These are phyloP conservation scores for Penicillium decumbens DNA, from an alignment of 2,329 filamentous ascomycete species.

Conservation along the genomic window DNA sequence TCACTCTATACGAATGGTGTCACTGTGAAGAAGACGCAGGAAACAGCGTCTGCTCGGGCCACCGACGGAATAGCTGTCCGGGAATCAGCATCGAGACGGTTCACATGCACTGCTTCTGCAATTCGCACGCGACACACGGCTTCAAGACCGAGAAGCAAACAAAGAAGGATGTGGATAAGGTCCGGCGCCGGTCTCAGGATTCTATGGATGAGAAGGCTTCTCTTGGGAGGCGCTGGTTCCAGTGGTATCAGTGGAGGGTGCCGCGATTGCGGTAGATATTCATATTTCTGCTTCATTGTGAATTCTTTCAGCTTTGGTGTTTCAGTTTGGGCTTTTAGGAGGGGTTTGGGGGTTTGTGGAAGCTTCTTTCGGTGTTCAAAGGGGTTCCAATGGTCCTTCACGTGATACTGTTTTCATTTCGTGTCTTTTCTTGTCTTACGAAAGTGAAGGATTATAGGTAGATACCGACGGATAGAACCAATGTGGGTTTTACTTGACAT, in stretches of 20 bases:
- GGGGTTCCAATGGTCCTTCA: neutral
- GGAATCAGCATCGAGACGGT: slow-evolving; percentile 34
- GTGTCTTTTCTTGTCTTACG: neutral
- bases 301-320: slow-evolving; percentile 16
- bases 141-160: slow-evolving; percentile 32
- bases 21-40: slow-evolving; percentile 37
- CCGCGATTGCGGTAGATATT: slow-evolving; percentile 20
- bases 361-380: neutral
- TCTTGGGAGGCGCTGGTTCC: slow-evolving; percentile 20
- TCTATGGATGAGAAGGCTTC: slow-evolving; percentile 26
- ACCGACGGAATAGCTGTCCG: slow-evolving; percentile 27
- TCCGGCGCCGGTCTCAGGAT: slow-evolving; percentile 20
- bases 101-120: slow-evolving; percentile 40
- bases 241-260: slow-evolving; percentile 31
- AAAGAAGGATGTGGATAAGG: slow-evolving; percentile 23
- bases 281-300: neutral
- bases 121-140: slow-evolving; percentile 31
- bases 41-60: slow-evolving; percentile 27
- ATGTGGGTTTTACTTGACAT: neutral
- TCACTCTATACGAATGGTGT: slow-evolving; percentile 38
- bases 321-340: neutral
- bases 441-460: neutral
- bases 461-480: neutral
- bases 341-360: neutral
- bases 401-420: neutral